These are phyloP conservation scores for Coemansia javaensis DNA, from an alignment of 192 early-diverging fungal genomes.

Conservation along the genomic window DNA sequence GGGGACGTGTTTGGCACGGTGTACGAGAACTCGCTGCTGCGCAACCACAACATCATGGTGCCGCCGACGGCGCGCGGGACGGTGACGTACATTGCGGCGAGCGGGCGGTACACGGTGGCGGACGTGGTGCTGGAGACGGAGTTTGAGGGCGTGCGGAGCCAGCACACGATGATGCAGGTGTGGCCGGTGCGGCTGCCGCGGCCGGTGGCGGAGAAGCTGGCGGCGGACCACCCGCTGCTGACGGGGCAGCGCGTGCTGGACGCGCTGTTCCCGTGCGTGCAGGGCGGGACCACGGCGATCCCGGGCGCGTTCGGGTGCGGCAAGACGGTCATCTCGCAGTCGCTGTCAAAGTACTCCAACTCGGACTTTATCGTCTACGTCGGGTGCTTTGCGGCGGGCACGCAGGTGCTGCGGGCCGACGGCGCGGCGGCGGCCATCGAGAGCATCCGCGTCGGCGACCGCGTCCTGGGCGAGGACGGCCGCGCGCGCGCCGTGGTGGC, in stretches of 20 bases:
- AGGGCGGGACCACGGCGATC: slow-evolving; percentile 99
- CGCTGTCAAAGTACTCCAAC: slow-evolving; percentile 99
- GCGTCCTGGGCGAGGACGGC: slow-evolving; percentile 42
- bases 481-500: slow-evolving; percentile 37
- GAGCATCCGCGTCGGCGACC: slow-evolving; percentile 23
- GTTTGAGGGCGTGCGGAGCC: slow-evolving; percentile 89
- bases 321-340: slow-evolving; percentile 99
- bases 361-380: slow-evolving; percentile 99
- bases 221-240: slow-evolving; percentile 91
- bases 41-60: slow-evolving; percentile 88
- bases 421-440: slow-evolving; percentile 25
- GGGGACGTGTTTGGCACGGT: slow-evolving; percentile 96
- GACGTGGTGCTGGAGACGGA: slow-evolving; percentile 93
- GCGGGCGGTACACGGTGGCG: slow-evolving; percentile 86
- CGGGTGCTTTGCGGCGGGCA: slow-evolving; percentile 61
- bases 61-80: slow-evolving; percentile 92
- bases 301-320: slow-evolving; percentile 99
- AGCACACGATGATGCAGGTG: slow-evolving; percentile 94
- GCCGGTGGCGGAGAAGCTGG: slow-evolving; percentile 89
- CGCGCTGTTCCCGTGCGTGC: slow-evolving; percentile 97
- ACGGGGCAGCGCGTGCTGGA: slow-evolving; percentile 99
- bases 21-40: slow-evolving; percentile 91
- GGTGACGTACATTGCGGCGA: slow-evolving; percentile 90
- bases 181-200: slow-evolving; percentile 98
- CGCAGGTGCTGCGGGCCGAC: slow-evolving; percentile 63